Conservation (phyloP, 139 green algal genomes). For the Nannochloris sp. region DNA sequence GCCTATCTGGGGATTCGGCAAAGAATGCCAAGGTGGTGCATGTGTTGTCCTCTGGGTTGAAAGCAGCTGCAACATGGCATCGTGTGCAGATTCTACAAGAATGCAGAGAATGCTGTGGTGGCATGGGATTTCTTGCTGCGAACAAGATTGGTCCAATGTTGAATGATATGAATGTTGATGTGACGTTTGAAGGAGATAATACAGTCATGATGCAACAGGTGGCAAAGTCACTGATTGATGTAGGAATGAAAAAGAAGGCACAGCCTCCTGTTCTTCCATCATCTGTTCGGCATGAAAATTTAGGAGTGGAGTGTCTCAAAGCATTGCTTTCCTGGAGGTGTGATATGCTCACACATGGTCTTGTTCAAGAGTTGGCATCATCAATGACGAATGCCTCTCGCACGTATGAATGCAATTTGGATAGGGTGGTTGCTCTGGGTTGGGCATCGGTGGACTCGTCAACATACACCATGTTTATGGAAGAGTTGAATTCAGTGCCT, state of each 20-base stretch:
- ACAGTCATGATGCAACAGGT: constrained; percentile 82
- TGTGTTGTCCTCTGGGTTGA: constrained; percentile 67
- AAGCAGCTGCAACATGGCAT: constrained; percentile 78
- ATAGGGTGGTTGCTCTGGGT: constrained; percentile 61
- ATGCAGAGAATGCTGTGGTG: constrained; percentile 73
- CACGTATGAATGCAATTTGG: constrained; percentile 60
- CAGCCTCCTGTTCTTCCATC: not conserved
- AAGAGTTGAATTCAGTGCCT: constrained; percentile 20
- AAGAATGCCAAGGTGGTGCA: constrained; percentile 68
- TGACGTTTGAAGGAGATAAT: constrained; percentile 91
- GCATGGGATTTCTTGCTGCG: constrained; percentile 63
- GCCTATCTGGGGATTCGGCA: not conserved
- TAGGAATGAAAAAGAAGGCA: constrained; percentile 11
- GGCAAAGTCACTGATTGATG: constrained; percentile 30
- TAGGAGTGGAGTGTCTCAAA: constrained; percentile 3
- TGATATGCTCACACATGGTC: constrained; percentile 22
- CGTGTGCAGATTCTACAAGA: constrained; percentile 60
- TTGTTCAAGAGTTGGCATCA: constrained; percentile 31
- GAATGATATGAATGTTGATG: constrained; percentile 82
- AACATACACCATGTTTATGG: constrained; percentile 41
- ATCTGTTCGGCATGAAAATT: not conserved
- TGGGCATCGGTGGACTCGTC: constrained; percentile 59
- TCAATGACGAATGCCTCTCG: not conserved
- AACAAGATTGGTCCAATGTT: constrained; percentile 80
- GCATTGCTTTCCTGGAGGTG: constrained; percentile 37